Evolutionary conservation across 805 yeast genomes (phyloP), one percentile per base, ranked within the genome.

Genomic region (Candida broadrunensis): DNA sequence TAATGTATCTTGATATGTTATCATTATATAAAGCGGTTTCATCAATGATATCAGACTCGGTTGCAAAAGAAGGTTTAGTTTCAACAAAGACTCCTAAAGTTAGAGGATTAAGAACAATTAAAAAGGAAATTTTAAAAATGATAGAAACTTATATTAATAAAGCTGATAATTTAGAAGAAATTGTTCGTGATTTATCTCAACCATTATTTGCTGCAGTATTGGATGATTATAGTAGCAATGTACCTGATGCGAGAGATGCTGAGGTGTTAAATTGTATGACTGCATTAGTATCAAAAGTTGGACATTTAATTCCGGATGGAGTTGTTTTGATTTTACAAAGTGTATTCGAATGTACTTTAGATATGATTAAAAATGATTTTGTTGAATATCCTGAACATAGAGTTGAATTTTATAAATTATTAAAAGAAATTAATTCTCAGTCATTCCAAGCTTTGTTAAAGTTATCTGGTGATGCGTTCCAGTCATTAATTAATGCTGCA

Each of bases 371-470:
- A 60, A 86, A 86, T 56, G 97, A 93, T 63, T 88, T 93, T 60
- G 82, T 96, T 2, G 97, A 93, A 64, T 93, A 88, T 63, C 99
- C 98, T 11, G 99, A 93, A 62, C 97, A 91, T 68, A 81, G 99
- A 57, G 95, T 91, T 42, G 98, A 90, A 60, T 93, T 93, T 63
- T 93, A 91, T 71, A 86, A 85, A 66, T 73, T 93, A 40, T 74
- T 93, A 58, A 83, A 90, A 53, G 95, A 87, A 44, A 91, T 93
- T 56, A 85, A 93, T 63, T 65, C 81, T 51, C 84, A 85, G 57
- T 83, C 93, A 14, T 93, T 93, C 74, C 77, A 80, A 43, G 96
- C 97, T 1, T 74, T 93, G 50, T 72, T 88, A 45, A 86, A 88
- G 61, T 76, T 93, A 48, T 95, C 97, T 8, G 91, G 95, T 3